phyloP scores from a whole-genome alignment of 768 basidiomycete genomes.

The Coprinellus aureogranulatus region DNA sequence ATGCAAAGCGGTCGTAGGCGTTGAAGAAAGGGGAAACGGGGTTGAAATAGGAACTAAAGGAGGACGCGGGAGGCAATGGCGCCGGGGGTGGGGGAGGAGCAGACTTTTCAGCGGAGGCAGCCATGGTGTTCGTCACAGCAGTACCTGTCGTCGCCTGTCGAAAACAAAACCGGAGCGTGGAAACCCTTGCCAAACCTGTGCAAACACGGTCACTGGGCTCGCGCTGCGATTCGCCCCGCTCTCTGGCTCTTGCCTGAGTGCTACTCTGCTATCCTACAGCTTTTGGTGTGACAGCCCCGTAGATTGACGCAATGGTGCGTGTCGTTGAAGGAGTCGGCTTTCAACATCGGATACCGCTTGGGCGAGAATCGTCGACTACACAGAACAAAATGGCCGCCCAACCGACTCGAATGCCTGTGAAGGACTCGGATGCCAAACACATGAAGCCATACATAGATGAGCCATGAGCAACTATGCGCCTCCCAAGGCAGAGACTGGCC shows the following conservation, averaged over 20 bases:
- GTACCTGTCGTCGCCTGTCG: not conserved
- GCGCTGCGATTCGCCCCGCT: not conserved
- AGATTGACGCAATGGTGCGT: no score
- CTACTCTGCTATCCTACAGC: no score
- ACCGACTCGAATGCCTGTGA: no score
- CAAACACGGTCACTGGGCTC: not conserved
- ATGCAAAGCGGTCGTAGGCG: conserved; percentile 69
- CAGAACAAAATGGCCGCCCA: no score
- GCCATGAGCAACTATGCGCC: no score
- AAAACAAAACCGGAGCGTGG: no score
- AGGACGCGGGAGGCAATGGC: conserved; percentile 29
- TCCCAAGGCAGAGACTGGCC: not conserved
- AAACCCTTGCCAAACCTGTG: conserved; percentile 38
- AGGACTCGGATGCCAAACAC: no score
- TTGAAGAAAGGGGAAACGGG: conserved; percentile 60
- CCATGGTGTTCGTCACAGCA: conserved; percentile 31
- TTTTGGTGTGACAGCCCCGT: no score
- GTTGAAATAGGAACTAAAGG: conserved; percentile 37
- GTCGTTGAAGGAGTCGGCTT: no score
- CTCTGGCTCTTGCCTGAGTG: not conserved
- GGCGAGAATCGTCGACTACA: no score
- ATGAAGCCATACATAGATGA: no score
- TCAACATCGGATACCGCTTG: no score
- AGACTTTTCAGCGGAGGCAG: conserved; percentile 45
- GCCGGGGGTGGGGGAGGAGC: conserved; percentile 30